phyloP scores from a whole-genome alignment of 768 basidiomycete genomes.

The Mycena vulgaris region DNA sequence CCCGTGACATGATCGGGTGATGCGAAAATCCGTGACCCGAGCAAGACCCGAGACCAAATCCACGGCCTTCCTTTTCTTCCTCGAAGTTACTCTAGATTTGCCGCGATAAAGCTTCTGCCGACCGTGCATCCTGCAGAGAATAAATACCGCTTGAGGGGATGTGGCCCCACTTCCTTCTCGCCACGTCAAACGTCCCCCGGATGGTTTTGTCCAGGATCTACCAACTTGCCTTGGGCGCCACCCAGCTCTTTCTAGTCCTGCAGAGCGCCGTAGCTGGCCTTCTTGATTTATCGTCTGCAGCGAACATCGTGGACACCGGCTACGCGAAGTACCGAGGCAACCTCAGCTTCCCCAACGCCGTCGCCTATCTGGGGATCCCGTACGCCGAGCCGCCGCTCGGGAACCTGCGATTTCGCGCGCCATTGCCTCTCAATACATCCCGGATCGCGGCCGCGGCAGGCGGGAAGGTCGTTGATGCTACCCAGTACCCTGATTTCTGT shows the following conservation, averaged over 20 bases:
- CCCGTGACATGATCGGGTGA: no score
- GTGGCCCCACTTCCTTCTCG: no score
- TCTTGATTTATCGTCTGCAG: neutral
- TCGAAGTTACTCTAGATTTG: no score
- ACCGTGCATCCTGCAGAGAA: no score
- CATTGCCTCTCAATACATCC: constrained; percentile 65
- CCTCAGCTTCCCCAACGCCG: constrained; percentile 63
- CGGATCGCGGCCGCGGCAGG: constrained; percentile 54
- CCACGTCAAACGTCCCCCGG: no score
- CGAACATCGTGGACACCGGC: constrained; percentile 65
- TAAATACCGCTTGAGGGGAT: no score
- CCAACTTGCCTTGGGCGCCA: neutral
- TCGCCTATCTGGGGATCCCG: constrained; percentile 72
- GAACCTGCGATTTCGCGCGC: constrained; percentile 66
- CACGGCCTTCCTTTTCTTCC: no score
- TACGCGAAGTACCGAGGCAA: constrained; percentile 74
- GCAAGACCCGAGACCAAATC: no score
- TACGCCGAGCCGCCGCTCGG: constrained; percentile 74
- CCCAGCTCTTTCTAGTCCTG: neutral
- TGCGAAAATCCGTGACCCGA: no score
- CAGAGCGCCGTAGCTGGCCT: constrained; percentile 6
- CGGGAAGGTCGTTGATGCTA: constrained; percentile 64
- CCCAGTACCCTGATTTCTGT: constrained; percentile 69
- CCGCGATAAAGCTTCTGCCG: no score
- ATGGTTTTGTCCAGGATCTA: constrained; percentile 1